Base-by-base conservation (phyloP, 2,329 filamentous ascomycete species). In the Biscogniauxia sp. region DNA sequence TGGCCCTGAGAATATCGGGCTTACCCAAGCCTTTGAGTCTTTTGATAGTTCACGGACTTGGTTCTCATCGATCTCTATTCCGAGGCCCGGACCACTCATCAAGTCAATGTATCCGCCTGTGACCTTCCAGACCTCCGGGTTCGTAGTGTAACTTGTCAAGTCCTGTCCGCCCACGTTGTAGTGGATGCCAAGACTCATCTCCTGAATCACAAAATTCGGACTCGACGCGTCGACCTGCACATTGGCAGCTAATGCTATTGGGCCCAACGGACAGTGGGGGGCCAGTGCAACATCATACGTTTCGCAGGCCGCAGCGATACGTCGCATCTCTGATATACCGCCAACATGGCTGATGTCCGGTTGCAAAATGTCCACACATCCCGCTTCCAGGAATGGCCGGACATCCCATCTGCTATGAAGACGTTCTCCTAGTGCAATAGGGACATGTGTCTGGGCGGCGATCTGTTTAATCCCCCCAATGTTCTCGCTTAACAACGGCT, bases 151-250 rank as follows among this genome's bases (percentile, higher is more conserved):
- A 25, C 83, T 89, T 13, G 83, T 83, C 58, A 91, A 76, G 70
- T 91, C 88, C 6, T 66, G 58, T 26, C 60, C 60, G 25, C 66
- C 86, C 0, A 81, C 83, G 66, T 93, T 93, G 70, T 93, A 93
- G 72, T 93, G 91, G 67, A 93, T 93, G 0, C 90, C 90, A 28
- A 92, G 70, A 57, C 86, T 88, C 90, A 92, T 92, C 73, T 93
- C 90, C 69, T 91, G 86, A 32, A 93, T 92, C 0, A 82, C 84
- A 70, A 89, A 92, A 72, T 89, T 92, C 20, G 81, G 81, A 20
- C 77, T 84, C 9, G 75, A 77, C 20, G 83, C 78, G 23, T 85
- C 87, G 1, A 92, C 83, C 64, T 92, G 89, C 50, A 92, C 79
- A 58, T 82, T 87, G 0, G 90, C 90, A 0, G 90, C 90, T 17